Percentiles rank a stretch among this genome's conserved stretches.
Conservation (phyloP, 768 basidiomycete species). For the Clitopilus hobsonii region DNA sequence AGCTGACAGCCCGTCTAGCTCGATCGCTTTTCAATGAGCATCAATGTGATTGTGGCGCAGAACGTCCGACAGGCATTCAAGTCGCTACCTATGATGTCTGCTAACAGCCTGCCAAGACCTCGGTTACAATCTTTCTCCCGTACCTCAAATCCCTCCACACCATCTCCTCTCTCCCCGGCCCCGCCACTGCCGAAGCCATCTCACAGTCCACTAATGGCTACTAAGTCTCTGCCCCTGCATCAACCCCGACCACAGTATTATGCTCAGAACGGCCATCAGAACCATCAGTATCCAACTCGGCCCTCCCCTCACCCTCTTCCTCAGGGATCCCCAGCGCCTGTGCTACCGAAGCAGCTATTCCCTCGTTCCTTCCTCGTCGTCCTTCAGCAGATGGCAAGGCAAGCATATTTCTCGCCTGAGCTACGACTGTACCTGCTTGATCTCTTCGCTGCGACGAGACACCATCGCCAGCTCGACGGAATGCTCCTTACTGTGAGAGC, state of each 20-base stretch:
- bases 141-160: constrained; percentile 21
- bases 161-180: constrained; percentile 16
- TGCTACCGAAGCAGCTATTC: constrained; percentile 21
- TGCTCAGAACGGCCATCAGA: not conserved
- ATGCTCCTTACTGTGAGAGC: constrained; percentile 60
- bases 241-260: constrained; percentile 22
- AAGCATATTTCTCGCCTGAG: constrained; percentile 42
- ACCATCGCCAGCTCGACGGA: constrained; percentile 65
- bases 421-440: constrained; percentile 67
- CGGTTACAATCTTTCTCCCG: constrained; percentile 21
- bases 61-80: constrained; percentile 32
- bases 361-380: constrained; percentile 24
- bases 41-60: constrained; percentile 47
- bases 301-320: not conserved
- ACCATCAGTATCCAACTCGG: constrained; percentile 4
- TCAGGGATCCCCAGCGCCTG: constrained; percentile 13
- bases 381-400: constrained; percentile 24
- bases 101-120: constrained; percentile 11
- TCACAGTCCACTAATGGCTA: constrained; percentile 4
- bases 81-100: constrained; percentile 21
- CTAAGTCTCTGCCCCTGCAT: constrained; percentile 25
- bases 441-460: constrained; percentile 69
- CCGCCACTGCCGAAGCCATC: constrained; percentile 16
- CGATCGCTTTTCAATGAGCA: constrained; percentile 77
- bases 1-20: constrained; percentile 36